Conservation (phyloP, 2,329 filamentous ascomycete genomes). For the Rhinocladiella similis region DNA sequence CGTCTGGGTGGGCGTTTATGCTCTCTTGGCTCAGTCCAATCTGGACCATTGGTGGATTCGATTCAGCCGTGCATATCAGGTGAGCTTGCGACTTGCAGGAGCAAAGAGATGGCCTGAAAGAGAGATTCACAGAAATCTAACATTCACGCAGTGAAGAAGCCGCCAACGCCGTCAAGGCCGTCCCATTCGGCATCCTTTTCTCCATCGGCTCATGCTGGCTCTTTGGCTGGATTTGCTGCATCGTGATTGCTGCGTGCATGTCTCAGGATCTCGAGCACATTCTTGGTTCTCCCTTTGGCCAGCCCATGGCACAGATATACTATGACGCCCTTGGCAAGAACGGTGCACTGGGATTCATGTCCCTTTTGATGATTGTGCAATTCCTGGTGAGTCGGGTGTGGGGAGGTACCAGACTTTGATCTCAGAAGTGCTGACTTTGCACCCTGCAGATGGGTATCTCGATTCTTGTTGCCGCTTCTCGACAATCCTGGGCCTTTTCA, state of each 20-base stretch:
- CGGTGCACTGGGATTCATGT: constrained; percentile 60
- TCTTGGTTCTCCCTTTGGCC: constrained; percentile 53
- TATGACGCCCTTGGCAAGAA: constrained; percentile 32
- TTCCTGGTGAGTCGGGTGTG: constrained; percentile 58
- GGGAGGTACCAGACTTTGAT: neutral
- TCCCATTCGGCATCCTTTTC: constrained; percentile 61
- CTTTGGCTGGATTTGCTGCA: constrained; percentile 58
- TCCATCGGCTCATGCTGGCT: constrained; percentile 57
- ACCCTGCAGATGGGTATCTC: constrained; percentile 18
- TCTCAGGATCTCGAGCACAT: constrained; percentile 53
- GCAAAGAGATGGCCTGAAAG: neutral
- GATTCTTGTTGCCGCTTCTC: constrained; percentile 56
- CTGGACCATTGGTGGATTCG: constrained; percentile 60
- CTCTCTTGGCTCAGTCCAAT: constrained; percentile 62
- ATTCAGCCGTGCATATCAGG: constrained; percentile 36
- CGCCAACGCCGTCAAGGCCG: constrained; percentile 59
- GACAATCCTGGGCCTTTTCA: constrained; percentile 65
- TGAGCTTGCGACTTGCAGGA: neutral
- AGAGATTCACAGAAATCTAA: neutral
- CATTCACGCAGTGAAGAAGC: constrained; percentile 56
- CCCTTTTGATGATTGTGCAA: constrained; percentile 60
- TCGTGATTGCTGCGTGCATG: constrained; percentile 60
- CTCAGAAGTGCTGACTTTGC: neutral
- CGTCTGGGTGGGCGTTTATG: constrained; percentile 60
- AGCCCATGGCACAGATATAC: constrained; percentile 55